Conservation (phyloP, 208 protist species). For the Wallacemonas collosoma region DNA sequence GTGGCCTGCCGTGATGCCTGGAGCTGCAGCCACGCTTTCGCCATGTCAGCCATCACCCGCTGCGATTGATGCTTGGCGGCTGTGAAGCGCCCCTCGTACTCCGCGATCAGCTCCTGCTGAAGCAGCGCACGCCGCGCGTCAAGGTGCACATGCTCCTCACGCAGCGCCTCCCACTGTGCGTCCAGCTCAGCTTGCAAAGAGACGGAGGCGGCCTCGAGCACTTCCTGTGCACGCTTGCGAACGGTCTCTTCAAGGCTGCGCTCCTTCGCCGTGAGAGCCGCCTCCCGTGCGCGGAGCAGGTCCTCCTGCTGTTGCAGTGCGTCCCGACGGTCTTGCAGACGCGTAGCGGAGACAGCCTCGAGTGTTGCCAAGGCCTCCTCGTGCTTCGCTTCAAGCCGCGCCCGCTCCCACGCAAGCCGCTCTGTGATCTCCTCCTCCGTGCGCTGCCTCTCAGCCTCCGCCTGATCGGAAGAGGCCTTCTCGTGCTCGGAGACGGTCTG, state of each 20-base stretch:
- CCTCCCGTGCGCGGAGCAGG: conserved; percentile 17
- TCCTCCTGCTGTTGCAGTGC: background rate
- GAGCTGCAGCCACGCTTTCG: conserved; percentile 14
- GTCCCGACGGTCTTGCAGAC: background rate
- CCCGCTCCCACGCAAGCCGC: background rate
- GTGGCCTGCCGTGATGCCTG: conserved; percentile 19
- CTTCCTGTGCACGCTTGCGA: background rate
- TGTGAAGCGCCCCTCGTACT: conserved; percentile 11
- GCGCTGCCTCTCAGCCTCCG: background rate
- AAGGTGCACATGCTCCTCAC: conserved; percentile 13
- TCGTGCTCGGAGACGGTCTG: conserved; percentile 14
- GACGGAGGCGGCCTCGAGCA: background rate
- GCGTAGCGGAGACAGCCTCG: conserved; percentile 1
- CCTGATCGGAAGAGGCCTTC: background rate
- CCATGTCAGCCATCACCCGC: conserved; percentile 11
- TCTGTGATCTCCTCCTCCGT: conserved; percentile 4
- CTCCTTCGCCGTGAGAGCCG: conserved; percentile 23
- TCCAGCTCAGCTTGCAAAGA: conserved; percentile 19
- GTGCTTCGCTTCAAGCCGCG: background rate
- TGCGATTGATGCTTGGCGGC: conserved; percentile 14
- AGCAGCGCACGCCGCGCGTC: background rate
- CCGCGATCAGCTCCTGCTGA: conserved; percentile 13
- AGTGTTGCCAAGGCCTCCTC: conserved; percentile 21
- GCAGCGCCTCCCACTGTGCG: conserved; percentile 12
- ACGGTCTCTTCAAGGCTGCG: conserved; percentile 5